Evolutionary conservation across 768 basidiomycete species (phyloP).

Genomic region (Favolaschia claudopus): DNA sequence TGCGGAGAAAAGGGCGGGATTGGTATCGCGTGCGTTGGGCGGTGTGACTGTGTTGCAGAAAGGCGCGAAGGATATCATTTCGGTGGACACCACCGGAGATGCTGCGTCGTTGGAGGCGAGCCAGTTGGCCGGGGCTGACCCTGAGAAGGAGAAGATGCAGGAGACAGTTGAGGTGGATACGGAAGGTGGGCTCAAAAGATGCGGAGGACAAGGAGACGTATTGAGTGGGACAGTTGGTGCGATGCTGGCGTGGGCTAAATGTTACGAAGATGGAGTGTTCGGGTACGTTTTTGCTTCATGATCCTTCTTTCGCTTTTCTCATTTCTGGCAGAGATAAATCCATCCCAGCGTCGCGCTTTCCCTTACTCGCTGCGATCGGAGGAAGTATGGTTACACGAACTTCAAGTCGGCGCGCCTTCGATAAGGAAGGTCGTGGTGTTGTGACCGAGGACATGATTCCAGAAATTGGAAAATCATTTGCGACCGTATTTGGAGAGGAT

Average conservation of each 20-base stretch:
- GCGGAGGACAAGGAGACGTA: slow-evolving; percentile 97
- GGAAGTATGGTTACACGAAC: slow-evolving; percentile 91
- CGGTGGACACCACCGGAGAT: slow-evolving; percentile 73
- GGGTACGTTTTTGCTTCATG: slow-evolving; percentile 57
- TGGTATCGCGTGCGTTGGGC: slow-evolving; percentile 78
- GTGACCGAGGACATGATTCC: slow-evolving; percentile 83
- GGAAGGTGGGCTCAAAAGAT: slow-evolving; percentile 87
- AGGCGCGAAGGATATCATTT: slow-evolving; percentile 82
- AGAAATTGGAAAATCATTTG: slow-evolving; percentile 72
- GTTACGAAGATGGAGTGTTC: slow-evolving; percentile 86
- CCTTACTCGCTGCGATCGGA: slow-evolving; percentile 84
- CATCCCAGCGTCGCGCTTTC: slow-evolving; percentile 70
- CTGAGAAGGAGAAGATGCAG: slow-evolving; percentile 57
- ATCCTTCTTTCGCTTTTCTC: neutral
- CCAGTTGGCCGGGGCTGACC: slow-evolving; percentile 50
- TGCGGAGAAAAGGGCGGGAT: slow-evolving; percentile 63
- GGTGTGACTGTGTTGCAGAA: slow-evolving; percentile 93
- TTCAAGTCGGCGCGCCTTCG: slow-evolving; percentile 79
- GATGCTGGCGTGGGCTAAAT: slow-evolving; percentile 94
- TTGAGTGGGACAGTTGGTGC: slow-evolving; percentile 88
- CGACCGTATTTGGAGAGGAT: slow-evolving; percentile 71
- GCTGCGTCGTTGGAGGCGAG: slow-evolving; percentile 54
- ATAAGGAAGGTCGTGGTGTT: slow-evolving; percentile 77
- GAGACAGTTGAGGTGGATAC: slow-evolving; percentile 73
- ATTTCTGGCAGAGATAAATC: slow-evolving; percentile 52